phyloP scores from a whole-genome alignment of 208 protist species.

The Jaenimonas drosophilae region DNA sequence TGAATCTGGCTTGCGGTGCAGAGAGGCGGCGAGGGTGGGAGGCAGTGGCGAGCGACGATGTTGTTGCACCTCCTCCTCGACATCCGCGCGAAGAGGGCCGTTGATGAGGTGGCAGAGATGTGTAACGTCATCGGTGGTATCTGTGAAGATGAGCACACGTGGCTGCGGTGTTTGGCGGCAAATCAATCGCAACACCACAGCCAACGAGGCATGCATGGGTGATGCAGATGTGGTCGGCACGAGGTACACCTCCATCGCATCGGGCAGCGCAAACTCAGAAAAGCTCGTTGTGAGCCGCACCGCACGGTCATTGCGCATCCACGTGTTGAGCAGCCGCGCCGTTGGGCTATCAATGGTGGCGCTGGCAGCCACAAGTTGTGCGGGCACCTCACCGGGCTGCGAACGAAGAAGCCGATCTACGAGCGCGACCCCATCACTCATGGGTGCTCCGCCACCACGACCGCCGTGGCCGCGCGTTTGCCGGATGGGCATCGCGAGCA shows the following conservation, averaged over 20 bases:
- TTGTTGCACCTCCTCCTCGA: slow-evolving; percentile 1
- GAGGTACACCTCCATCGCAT: slow-evolving; percentile 77
- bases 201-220: slow-evolving; percentile 28
- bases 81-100: slow-evolving; percentile 2
- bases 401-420: slow-evolving; percentile 76
- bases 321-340: slow-evolving; percentile 76
- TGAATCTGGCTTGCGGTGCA: neutral
- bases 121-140: too few species aligned
- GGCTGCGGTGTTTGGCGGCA: slow-evolving; percentile 34
- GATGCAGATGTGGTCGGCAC: slow-evolving; percentile 27
- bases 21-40: neutral
- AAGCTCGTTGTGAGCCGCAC: slow-evolving; percentile 86
- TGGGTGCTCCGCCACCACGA: slow-evolving; percentile 11
- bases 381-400: slow-evolving; percentile 66
- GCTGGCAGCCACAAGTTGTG: slow-evolving; percentile 78
- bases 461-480: slow-evolving; percentile 29
- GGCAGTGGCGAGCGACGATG: too few species aligned
- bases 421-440: slow-evolving; percentile 16
- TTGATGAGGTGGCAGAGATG: slow-evolving; percentile 31
- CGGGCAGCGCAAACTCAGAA: slow-evolving; percentile 76
- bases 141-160: slow-evolving; percentile 77
- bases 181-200: slow-evolving; percentile 57
- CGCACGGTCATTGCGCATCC: slow-evolving; percentile 81
- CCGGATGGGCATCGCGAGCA: slow-evolving; percentile 21
- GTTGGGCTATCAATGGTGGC: slow-evolving; percentile 80